Percentiles rank a stretch among this genome's conserved stretches.
phyloP scores from a whole-genome alignment of 2,329 filamentous ascomycete genomes.

The Penicillium capsulatum region DNA sequence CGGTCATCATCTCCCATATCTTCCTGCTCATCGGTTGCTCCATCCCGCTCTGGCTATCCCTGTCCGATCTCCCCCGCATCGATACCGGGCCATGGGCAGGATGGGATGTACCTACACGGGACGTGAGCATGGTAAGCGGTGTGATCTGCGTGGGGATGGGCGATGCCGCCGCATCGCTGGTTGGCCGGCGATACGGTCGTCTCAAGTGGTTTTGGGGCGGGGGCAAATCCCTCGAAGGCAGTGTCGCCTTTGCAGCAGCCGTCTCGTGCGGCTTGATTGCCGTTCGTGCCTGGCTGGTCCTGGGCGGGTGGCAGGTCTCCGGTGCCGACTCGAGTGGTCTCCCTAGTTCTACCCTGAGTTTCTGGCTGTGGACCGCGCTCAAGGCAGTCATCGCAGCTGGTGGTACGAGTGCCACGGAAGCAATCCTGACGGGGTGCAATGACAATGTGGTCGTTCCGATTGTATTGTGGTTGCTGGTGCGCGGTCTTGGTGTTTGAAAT shows the following conservation, averaged over 20 bases:
- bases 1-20: conserved; percentile 92
- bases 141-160: conserved; percentile 93
- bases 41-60: conserved; percentile 84
- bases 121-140: conserved; percentile 86
- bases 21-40: conserved; percentile 94
- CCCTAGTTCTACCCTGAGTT: conserved; percentile 15
- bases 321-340: conserved; percentile 14
- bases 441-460: conserved; percentile 97
- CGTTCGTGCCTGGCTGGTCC: conserved; percentile 67
- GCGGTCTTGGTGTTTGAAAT: conserved; percentile 55
- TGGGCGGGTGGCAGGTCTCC: conserved; percentile 64
- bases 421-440: conserved; percentile 91
- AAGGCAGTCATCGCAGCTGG: conserved; percentile 70
- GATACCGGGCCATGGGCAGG: conserved; percentile 57
- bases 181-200: conserved; percentile 79
- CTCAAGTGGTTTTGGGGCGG: conserved; percentile 96
- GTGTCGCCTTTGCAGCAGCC: conserved; percentile 71
- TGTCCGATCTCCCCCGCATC: conserved; percentile 63
- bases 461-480: conserved; percentile 85
- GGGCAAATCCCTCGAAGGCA: conserved; percentile 90
- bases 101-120: conserved; percentile 71
- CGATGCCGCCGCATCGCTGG: conserved; percentile 85
- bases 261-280: conserved; percentile 70
- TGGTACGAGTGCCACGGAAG: conserved; percentile 86
- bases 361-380: conserved; percentile 34